phyloP scores from a whole-genome alignment of 2,329 filamentous ascomycete species.

The Botryotinia narcissicola region DNA sequence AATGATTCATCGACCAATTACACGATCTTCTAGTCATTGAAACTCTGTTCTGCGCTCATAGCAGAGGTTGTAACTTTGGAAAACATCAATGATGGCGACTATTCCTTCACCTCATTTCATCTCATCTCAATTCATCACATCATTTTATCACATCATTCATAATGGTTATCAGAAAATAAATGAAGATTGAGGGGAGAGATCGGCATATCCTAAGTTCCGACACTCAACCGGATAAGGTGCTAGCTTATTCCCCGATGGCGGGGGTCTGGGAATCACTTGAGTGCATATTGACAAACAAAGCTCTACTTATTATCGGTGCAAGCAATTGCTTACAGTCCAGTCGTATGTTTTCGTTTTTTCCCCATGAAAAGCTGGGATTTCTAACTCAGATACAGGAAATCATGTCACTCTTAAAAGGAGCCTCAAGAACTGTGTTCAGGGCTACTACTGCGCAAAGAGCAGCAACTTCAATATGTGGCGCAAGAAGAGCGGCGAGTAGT shows the following conservation, averaged over 20 bases:
- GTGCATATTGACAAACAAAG: conserved; percentile 17
- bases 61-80: not conserved
- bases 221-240: not conserved
- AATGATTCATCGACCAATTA: not conserved
- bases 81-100: not conserved
- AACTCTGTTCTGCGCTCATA: not conserved
- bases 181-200: not conserved
- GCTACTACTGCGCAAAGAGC: conserved; percentile 27
- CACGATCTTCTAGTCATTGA: not conserved
- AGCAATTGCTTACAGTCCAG: conserved; percentile 15
- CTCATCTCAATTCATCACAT: not conserved
- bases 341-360: not conserved
- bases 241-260: conserved; percentile 15
- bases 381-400: conserved; percentile 22
- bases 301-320: not conserved
- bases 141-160: not conserved
- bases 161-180: not conserved
- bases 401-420: conserved; percentile 38
- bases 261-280: conserved; percentile 1
- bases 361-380: not conserved
- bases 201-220: not conserved
- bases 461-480: conserved; percentile 29
- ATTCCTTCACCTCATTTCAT: not conserved
- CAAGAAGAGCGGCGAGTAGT: conserved; percentile 33
- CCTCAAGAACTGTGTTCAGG: conserved; percentile 31